Evolutionary conservation across 345 rosid species (phyloP), one percentile per base, ranked within the genome.

Genomic region (Eucalyptus urophylla): DNA sequence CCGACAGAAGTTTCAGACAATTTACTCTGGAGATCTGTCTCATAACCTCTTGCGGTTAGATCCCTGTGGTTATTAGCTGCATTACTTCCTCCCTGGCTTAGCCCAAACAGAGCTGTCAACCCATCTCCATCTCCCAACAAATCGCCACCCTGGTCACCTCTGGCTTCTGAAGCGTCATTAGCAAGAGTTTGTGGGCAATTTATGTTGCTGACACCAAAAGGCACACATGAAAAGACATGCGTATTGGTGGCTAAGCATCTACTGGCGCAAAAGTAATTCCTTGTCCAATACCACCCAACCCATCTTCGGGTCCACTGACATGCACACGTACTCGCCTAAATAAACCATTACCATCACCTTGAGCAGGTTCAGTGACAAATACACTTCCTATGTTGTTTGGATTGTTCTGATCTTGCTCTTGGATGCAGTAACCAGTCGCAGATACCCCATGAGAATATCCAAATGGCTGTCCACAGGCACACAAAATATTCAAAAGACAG

Each of bases 231-330:
- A 91, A 96, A 97, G 90, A 97, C 98, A 89, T 94, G 95, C 96
- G 97, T 51, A 99, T 96, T 88, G 99, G 97, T 49, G 98, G 94
- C 97, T 98, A 95, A 69, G 95, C 94, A 90, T 95, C 92, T 44
- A 97, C 93, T 43, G 98, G 97, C 83, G 95, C 96, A 91, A 93
- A 96, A 80, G 96, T 91, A 90, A 94, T 92, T 92, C 97, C 99
- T 44, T 96, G 95, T 89, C 99, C 98, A 90, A 97, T 96, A 89
- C 98, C 99, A 4, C 99, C 99, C 92, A 96, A 99, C 87, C 99
- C 99, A 92, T 97, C 99, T 87, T 91, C 93, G 88, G 94, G 95
- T 86, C 98, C 98, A 95, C 97, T 95, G 88, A 96, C 97, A 92
- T 94, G 98, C 83, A 96, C 97, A 89, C 98, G 87, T 17, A 97